phyloP scores from a whole-genome alignment of 163 green algal genomes.

The Scenedesmus sp. region DNA sequence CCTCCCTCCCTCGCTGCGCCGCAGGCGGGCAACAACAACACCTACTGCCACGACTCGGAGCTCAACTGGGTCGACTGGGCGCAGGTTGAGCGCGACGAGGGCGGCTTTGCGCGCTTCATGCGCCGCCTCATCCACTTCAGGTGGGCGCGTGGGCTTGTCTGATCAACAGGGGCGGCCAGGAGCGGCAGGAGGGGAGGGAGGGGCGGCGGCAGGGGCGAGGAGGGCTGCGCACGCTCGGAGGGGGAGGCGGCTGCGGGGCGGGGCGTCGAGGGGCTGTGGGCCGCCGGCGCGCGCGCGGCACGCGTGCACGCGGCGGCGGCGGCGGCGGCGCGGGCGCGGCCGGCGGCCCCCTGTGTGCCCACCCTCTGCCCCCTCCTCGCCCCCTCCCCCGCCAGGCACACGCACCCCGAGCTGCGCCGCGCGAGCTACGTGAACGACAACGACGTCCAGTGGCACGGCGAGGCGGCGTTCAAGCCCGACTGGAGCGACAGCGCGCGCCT shows the following conservation, averaged over 20 bases:
- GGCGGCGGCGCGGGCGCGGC: too few relatives aligned
- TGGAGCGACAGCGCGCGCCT: conserved; percentile 84
- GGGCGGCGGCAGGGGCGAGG: too few relatives aligned
- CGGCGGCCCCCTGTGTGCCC: too few relatives aligned
- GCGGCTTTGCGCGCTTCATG: conserved; percentile 81
- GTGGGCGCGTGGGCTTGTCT: conserved; percentile 1
- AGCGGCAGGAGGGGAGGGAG: neutral
- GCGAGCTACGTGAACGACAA: conserved; percentile 65
- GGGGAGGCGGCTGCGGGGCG: too few relatives aligned
- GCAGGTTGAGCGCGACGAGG: conserved; percentile 57
- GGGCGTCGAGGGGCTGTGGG: too few relatives aligned
- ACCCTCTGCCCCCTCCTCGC: too few relatives aligned
- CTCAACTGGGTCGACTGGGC: conserved; percentile 65
- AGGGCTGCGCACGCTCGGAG: neutral
- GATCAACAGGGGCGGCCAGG: too few relatives aligned
- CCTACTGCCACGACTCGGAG: conserved; percentile 90
- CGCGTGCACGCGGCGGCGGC: too few relatives aligned
- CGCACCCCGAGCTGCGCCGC: conserved; percentile 69
- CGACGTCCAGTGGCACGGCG: conserved; percentile 86
- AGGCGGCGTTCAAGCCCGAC: conserved; percentile 72
- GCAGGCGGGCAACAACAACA: conserved; percentile 96
- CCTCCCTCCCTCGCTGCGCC: too few relatives aligned
- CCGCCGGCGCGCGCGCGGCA: too few relatives aligned
- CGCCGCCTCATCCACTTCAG: conserved; percentile 70
- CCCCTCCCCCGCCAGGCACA: conserved; percentile 41